These are phyloP conservation scores for Lunasporangiospora selenospora DNA, from an alignment of 192 early-diverging fungal genomes.

Conservation along the genomic window DNA sequence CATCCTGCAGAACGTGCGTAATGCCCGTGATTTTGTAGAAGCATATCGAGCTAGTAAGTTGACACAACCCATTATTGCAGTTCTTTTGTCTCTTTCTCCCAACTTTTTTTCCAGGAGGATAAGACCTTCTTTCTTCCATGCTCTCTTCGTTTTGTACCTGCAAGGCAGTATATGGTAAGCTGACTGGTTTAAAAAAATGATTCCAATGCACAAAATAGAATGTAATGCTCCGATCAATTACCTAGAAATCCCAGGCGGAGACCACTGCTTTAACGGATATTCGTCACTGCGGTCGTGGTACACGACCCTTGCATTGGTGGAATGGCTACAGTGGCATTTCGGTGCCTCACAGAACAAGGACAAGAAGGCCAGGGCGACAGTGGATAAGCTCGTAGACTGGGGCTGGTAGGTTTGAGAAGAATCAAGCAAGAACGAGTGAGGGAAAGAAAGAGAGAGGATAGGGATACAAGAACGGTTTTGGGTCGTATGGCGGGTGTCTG, in stretches of 20 bases:
- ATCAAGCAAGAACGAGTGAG: too few species aligned
- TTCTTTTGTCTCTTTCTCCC: too few species aligned
- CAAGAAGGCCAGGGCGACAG: background rate
- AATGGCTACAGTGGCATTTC: constrained; percentile 46
- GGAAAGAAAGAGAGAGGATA: too few species aligned
- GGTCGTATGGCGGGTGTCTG: too few species aligned
- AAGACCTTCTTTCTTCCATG: background rate
- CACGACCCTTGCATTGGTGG: constrained; percentile 24
- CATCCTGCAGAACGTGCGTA: constrained; percentile 31
- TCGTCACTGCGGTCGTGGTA: constrained; percentile 51
- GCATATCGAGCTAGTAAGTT: constrained; percentile 38
- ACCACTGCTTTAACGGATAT: constrained; percentile 48
- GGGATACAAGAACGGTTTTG: too few species aligned
- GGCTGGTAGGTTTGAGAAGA: too few species aligned
- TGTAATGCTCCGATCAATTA: constrained; percentile 22
- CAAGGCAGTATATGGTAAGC: background rate
- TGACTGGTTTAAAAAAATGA: background rate
- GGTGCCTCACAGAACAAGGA: constrained; percentile 1
- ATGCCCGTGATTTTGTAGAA: constrained; percentile 33
- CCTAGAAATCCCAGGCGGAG: constrained; percentile 41
- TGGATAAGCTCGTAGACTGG: constrained; percentile 43
- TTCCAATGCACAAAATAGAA: constrained; percentile 1
- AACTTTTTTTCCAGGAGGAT: too few species aligned
- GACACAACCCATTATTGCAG: too few species aligned
- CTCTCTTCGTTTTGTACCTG: too few species aligned